Conservation (phyloP, 2,329 filamentous ascomycete genomes). For the Penicillium sp. region DNA sequence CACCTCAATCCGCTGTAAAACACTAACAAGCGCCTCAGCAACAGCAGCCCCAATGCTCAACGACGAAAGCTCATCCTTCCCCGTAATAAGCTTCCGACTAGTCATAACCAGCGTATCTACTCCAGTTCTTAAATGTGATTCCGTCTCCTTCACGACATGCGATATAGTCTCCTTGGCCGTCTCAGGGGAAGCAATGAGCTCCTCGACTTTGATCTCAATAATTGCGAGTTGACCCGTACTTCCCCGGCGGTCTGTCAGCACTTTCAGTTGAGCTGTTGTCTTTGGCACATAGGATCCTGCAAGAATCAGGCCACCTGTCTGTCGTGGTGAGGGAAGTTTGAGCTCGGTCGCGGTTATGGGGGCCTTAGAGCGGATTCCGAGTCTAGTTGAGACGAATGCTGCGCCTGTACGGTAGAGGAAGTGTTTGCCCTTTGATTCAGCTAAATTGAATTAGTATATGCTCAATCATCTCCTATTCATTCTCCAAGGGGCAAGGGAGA, state of each 20-base stretch:
- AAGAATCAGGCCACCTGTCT: constrained; percentile 54
- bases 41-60: constrained; percentile 58
- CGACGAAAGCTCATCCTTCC: constrained; percentile 51
- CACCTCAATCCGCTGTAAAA: constrained; percentile 49
- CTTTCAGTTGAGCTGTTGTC: constrained; percentile 57
- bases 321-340: constrained; percentile 31
- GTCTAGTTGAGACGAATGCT: constrained; percentile 51
- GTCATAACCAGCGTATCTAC: constrained; percentile 62
- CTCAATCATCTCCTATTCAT: not conserved
- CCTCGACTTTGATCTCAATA: constrained; percentile 52
- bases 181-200: constrained; percentile 44
- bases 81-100: constrained; percentile 54
- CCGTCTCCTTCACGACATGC: constrained; percentile 37
- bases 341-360: constrained; percentile 53
- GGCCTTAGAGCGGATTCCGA: constrained; percentile 55
- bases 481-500: not conserved
- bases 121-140: constrained; percentile 45
- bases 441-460: constrained; percentile 13
- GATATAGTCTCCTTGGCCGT: constrained; percentile 20
- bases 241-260: constrained; percentile 42
- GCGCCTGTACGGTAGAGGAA: constrained; percentile 51
- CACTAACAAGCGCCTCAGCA: constrained; percentile 53
- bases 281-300: constrained; percentile 62
- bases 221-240: constrained; percentile 40
- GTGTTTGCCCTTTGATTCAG: constrained; percentile 41